phyloP scores from a whole-genome alignment of 2,329 filamentous ascomycete species.

The Aspergillus hiratsukae region DNA sequence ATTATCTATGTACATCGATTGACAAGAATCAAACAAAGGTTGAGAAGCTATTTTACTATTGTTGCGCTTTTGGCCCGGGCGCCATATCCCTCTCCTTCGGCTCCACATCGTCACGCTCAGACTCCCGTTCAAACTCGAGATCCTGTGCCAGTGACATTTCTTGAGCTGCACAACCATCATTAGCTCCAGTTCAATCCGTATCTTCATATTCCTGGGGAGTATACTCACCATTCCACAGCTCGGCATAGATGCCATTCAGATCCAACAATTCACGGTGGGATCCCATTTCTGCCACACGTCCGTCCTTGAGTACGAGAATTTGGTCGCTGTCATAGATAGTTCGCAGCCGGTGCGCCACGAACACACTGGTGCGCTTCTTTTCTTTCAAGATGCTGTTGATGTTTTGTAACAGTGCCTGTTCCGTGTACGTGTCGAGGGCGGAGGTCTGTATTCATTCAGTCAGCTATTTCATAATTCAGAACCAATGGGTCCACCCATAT shows the following conservation, averaged over 20 bases:
- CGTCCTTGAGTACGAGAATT: slow-evolving; percentile 85
- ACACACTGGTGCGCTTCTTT: slow-evolving; percentile 84
- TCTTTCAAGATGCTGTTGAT: slow-evolving; percentile 90
- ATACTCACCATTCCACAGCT: slow-evolving; percentile 79
- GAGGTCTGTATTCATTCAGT: slow-evolving; percentile 54
- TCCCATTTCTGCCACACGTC: slow-evolving; percentile 80
- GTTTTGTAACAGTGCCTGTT: slow-evolving; percentile 82
- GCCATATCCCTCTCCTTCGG: slow-evolving; percentile 11
- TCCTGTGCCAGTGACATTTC: slow-evolving; percentile 51
- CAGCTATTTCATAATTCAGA: background rate
- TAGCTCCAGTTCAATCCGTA: slow-evolving; percentile 3
- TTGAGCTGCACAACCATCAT: slow-evolving; percentile 47
- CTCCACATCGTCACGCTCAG: slow-evolving; percentile 32
- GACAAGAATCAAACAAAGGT: background rate
- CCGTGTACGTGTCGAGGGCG: slow-evolving; percentile 87
- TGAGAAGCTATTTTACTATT: background rate
- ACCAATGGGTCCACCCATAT: slow-evolving; percentile 10
- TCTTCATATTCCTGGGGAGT: background rate
- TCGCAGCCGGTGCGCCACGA: slow-evolving; percentile 84
- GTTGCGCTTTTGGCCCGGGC: slow-evolving; percentile 4
- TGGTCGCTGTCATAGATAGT: slow-evolving; percentile 92
- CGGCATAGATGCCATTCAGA: slow-evolving; percentile 67
- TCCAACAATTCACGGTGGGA: slow-evolving; percentile 83
- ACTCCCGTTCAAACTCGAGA: slow-evolving; percentile 38
- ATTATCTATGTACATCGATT: background rate